Evolutionary conservation across 75 land plant species (phyloP).

Genomic region (Pinus taeda): DNA sequence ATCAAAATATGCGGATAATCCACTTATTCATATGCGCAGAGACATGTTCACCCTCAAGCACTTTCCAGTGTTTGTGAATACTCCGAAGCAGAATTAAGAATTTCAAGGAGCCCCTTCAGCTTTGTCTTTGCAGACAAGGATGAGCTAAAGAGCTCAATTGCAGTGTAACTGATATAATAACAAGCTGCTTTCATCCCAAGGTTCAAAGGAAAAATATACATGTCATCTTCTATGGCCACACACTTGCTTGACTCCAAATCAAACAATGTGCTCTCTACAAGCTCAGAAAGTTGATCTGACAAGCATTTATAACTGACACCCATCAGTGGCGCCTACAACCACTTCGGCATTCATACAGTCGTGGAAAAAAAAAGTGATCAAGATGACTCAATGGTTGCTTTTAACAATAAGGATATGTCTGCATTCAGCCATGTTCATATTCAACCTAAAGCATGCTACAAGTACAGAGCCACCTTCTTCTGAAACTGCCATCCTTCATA

Average conservation of each 20-base stretch:
- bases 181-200: slow-evolving; percentile 92
- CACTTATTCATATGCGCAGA: too few relatives aligned
- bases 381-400: slow-evolving; percentile 48
- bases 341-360: slow-evolving; percentile 93
- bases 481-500: too few relatives aligned
- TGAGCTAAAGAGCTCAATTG: slow-evolving; percentile 86
- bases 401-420: too few relatives aligned
- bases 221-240: slow-evolving; percentile 82
- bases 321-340: slow-evolving; percentile 76
- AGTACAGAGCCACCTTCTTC: too few relatives aligned
- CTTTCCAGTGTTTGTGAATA: slow-evolving; percentile 29
- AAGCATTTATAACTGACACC: slow-evolving; percentile 89
- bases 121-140: slow-evolving; percentile 81
- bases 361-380: slow-evolving; percentile 70
- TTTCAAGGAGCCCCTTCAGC: slow-evolving; percentile 84
- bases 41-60: too few relatives aligned
- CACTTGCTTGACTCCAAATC: slow-evolving; percentile 93
- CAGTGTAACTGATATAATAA: slow-evolving; percentile 86
- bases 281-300: slow-evolving; percentile 93
- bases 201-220: slow-evolving; percentile 71
- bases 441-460: too few relatives aligned
- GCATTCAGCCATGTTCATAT: too few relatives aligned
- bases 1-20: too few relatives aligned
- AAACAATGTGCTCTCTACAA: slow-evolving; percentile 71
- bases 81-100: slow-evolving; percentile 81